Evolutionary conservation across 2,329 filamentous ascomycete species (phyloP).

Genomic region (Calonectria hawksworthii): DNA sequence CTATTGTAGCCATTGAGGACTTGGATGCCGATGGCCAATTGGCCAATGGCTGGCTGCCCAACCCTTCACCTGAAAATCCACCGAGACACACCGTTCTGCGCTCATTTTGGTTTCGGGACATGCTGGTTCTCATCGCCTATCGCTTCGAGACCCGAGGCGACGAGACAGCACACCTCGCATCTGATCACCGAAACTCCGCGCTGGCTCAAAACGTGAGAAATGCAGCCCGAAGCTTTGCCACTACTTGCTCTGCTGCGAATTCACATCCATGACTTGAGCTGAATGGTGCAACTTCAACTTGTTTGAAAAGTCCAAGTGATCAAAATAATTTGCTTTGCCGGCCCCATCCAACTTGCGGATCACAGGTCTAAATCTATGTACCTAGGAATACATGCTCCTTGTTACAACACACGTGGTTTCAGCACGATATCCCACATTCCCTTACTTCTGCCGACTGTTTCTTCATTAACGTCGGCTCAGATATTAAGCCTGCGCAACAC

Average conservation of each 20-base stretch:
- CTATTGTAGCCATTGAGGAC: background rate
- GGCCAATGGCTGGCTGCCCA: constrained; percentile 35
- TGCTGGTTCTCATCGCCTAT: constrained; percentile 14
- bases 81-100: constrained; percentile 30
- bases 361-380: constrained; percentile 9
- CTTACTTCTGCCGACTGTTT: background rate
- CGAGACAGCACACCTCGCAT: background rate
- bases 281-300: background rate
- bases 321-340: constrained; percentile 1
- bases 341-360: background rate
- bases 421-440: background rate
- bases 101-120: background rate
- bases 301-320: too few relatives aligned
- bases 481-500: background rate
- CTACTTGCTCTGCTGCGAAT: background rate
- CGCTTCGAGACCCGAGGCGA: constrained; percentile 22
- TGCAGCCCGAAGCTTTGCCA: background rate
- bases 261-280: background rate
- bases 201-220: background rate
- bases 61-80: constrained; percentile 29
- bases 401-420: background rate
- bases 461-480: background rate
- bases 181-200: background rate
- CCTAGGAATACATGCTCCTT: background rate
- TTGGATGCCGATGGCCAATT: constrained; percentile 29